Base-by-base conservation (phyloP, 202 grass and related monocot genomes). In the Musa balbisiana region DNA sequence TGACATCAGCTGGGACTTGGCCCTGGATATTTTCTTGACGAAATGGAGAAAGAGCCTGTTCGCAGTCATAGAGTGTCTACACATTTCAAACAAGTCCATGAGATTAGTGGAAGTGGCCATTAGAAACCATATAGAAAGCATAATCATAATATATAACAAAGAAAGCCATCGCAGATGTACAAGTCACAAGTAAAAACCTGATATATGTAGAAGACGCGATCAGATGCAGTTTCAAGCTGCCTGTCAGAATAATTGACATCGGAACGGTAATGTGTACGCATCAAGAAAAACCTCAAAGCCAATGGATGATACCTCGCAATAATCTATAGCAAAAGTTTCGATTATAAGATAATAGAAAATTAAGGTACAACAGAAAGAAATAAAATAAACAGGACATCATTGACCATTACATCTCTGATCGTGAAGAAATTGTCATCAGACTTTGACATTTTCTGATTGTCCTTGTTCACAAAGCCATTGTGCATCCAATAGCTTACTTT, bases 391-490 rank as follows among this genome's bases (percentile, higher is more conserved):
- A 55, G 55, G 3, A 68, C n/a, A 64, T 55, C 50, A 71, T 12
- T 33, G 60, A 50, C 43, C 43, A 84, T 83, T 93, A 95, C 95
- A 78, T 99, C 89, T 88, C 91, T 83, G 73, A 99, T 99, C 0
- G 95, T 95, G 85, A 92, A 99, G 80, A 99, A 99, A 55, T 99
- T 95, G 63, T 94, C 84, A 53, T 92, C 87, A 54, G 91, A 94
- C 83, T 99, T 99, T 53, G 91, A 91, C 95, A 99, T 99, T 69
- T 99, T 99, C 80, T 93, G 78, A 83, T 89, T 86, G 67, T 92
- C 91, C 9, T 83, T 94, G 87, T 99, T 95, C 68, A 99, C 91
- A 76, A 98, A 98, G 25, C 85, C 85, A 77, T 87, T 87, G 55
- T 87, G 81, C 81, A 87, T 87, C 85, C 85, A 87, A 65, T 83